Conservation (phyloP, 2,329 filamentous ascomycete genomes). For the Tolypocladium capitatum region DNA sequence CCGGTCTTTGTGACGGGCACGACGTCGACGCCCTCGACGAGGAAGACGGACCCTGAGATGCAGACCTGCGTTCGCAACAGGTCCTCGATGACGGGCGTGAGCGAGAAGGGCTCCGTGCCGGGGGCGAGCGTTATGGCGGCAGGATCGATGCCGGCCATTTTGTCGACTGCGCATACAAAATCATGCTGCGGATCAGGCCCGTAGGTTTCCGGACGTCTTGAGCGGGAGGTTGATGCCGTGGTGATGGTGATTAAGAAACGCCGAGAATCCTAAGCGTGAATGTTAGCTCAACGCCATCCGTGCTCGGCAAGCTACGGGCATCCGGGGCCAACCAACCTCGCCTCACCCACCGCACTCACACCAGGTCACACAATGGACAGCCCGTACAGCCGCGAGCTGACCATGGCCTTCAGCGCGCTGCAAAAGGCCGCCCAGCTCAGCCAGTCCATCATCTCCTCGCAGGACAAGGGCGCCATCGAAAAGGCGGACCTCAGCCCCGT, state of each 20-base stretch:
- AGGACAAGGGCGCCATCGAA: constrained; percentile 35
- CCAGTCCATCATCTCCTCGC: constrained; percentile 30
- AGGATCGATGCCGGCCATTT: constrained; percentile 14
- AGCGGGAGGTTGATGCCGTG: background rate
- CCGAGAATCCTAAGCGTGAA: too few species aligned
- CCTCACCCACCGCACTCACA: background rate
- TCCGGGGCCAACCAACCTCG: constrained; percentile 6
- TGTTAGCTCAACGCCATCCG: background rate
- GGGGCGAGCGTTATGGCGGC: constrained; percentile 12
- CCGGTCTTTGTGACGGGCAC: constrained; percentile 19
- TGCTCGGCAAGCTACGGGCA: constrained; percentile 10
- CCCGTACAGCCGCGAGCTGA: constrained; percentile 27
- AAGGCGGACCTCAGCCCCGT: constrained; percentile 45
- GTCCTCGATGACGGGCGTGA: constrained; percentile 30
- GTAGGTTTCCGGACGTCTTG: too few species aligned
- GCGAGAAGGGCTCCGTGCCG: constrained; percentile 12
- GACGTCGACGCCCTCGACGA: constrained; percentile 32
- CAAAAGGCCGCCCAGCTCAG: constrained; percentile 34
- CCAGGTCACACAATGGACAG: constrained; percentile 25
- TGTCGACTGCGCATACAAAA: background rate
- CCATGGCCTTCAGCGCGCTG: constrained; percentile 27
- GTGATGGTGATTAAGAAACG: background rate
- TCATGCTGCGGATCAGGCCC: background rate
- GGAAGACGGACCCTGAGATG: constrained; percentile 32
- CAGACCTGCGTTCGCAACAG: constrained; percentile 36